A percentile compares a stretch with the other conserved stretches of the same genome.
These are phyloP conservation scores for Stachybotrys chartarum DNA, from an alignment of 2,329 filamentous ascomycete genomes.

Conservation along the genomic window DNA sequence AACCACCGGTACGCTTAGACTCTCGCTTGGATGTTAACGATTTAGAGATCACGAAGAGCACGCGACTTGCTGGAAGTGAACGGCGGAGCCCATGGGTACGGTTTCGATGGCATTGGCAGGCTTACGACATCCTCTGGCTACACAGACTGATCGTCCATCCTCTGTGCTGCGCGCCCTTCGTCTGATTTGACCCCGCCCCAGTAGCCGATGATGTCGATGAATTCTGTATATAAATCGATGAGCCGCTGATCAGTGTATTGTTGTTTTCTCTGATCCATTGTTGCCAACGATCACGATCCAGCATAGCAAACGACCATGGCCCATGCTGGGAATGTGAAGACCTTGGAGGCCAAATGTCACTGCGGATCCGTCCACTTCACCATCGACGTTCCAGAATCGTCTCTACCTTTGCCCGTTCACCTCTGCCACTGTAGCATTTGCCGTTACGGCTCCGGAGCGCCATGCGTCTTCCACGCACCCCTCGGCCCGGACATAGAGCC, in stretches of 20 bases:
- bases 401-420: slow-evolving; percentile 32
- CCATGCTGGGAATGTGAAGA: slow-evolving; percentile 16
- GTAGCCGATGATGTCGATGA: background rate
- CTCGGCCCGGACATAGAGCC: slow-evolving; percentile 26
- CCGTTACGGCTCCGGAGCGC: slow-evolving; percentile 32
- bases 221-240: background rate
- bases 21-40: too few species aligned
- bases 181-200: background rate
- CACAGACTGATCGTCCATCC: background rate
- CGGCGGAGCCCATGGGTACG: too few species aligned
- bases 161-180: background rate
- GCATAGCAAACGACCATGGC: background rate
- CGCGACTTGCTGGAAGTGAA: too few species aligned
- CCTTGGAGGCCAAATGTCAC: slow-evolving; percentile 36
- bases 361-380: slow-evolving; percentile 36
- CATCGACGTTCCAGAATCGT: slow-evolving; percentile 27
- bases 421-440: slow-evolving; percentile 40
- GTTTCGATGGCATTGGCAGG: too few species aligned
- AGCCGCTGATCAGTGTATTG: background rate
- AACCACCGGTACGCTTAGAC: too few species aligned
- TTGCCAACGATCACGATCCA: background rate
- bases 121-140: too few species aligned
- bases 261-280: background rate
- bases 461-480: slow-evolving; percentile 32
- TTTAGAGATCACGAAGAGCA: too few species aligned